Conservation (phyloP, 495 filamentous ascomycete genomes). For the Chaetomium cochliodes region DNA sequence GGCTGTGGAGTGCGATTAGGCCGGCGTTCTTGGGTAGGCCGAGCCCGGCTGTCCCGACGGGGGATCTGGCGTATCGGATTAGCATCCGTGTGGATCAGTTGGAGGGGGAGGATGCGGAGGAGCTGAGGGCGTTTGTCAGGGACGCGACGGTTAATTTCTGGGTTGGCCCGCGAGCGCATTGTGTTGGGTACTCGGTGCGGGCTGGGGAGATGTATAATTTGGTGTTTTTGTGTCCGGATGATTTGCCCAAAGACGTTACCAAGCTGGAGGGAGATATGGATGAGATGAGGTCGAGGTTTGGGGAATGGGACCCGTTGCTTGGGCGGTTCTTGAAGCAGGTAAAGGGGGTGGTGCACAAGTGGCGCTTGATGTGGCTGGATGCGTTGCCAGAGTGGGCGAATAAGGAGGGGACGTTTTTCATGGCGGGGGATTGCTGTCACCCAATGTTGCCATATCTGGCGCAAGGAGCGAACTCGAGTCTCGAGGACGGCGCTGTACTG, state of each 20-base stretch:
- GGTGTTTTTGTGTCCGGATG: constrained; percentile 55
- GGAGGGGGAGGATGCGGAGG: constrained; percentile 44
- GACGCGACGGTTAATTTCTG: constrained; percentile 67
- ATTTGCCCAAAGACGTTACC: constrained; percentile 46
- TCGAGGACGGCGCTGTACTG: constrained; percentile 56
- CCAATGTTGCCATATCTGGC: constrained; percentile 69
- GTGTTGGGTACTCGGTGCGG: constrained; percentile 57
- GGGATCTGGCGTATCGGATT: constrained; percentile 63
- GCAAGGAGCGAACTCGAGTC: constrained; percentile 56
- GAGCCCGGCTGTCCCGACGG: constrained; percentile 51
- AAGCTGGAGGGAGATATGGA: constrained; percentile 44
- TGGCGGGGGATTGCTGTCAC: constrained; percentile 62
- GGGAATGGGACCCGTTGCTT: constrained; percentile 54
- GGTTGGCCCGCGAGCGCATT: constrained; percentile 60
- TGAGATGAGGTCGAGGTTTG: constrained; percentile 53
- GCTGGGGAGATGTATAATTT: constrained; percentile 56
- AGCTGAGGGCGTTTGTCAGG: constrained; percentile 44
- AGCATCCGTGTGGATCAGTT: constrained; percentile 52
- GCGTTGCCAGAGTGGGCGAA: constrained; percentile 43
- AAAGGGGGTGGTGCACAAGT: constrained; percentile 50
- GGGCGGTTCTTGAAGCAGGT: constrained; percentile 48
- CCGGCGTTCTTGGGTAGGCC: constrained; percentile 44
- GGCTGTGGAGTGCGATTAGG: constrained; percentile 53
- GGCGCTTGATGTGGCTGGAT: constrained; percentile 52
- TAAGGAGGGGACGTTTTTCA: constrained; percentile 41